phyloP scores from a whole-genome alignment of 108 stramenopile genomes.

The Skeletonema menzelii region DNA sequence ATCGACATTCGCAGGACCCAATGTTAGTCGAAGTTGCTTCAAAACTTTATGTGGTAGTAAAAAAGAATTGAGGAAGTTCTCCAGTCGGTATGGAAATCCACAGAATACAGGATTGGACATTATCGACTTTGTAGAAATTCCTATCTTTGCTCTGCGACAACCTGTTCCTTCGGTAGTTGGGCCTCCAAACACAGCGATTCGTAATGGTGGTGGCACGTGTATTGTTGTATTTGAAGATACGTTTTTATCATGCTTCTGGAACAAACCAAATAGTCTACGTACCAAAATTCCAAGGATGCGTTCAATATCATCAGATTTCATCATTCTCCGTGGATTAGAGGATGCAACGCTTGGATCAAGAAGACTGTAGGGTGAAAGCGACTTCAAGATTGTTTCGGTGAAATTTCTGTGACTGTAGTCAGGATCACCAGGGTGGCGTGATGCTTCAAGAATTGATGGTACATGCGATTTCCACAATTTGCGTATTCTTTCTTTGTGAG shows the following conservation, averaged over 20 bases:
- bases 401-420: constrained; percentile 34
- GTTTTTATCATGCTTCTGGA: neutral
- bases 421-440: constrained; percentile 32
- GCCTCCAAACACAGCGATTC: constrained; percentile 51
- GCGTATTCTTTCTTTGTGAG: constrained; percentile 17
- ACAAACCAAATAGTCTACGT: constrained; percentile 32
- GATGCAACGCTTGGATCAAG: constrained; percentile 10
- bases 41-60: constrained; percentile 28
- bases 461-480: constrained; percentile 43
- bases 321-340: neutral
- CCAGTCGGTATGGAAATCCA: constrained; percentile 49
- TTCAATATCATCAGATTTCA: constrained; percentile 25
- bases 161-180: constrained; percentile 41
- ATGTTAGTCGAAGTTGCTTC: constrained; percentile 9
- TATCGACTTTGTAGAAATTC: constrained; percentile 35
- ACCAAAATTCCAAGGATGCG: constrained; percentile 34
- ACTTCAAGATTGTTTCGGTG: constrained; percentile 23
- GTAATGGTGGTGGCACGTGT: constrained; percentile 37
- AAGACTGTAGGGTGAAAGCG: constrained; percentile 36
- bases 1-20: neutral
- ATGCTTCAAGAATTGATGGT: constrained; percentile 43
- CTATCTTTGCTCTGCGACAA: constrained; percentile 32
- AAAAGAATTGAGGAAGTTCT: constrained; percentile 43
- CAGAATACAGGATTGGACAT: constrained; percentile 49
- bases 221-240: neutral